Base-by-base conservation (phyloP, 768 basidiomycete genomes). In the Nidularia sp. region DNA sequence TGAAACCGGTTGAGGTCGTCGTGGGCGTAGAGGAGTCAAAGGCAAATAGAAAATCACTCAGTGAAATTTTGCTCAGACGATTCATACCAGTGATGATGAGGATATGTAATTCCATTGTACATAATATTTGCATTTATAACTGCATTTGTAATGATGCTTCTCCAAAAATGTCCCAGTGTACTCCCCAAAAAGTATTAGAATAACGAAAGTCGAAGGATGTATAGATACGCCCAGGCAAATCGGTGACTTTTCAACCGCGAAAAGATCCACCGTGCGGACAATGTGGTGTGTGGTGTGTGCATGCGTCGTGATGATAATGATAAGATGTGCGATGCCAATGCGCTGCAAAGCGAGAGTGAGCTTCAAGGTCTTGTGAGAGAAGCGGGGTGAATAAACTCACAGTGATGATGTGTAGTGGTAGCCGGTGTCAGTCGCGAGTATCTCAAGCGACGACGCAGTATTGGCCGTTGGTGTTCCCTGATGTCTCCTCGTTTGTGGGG, bases 371-470 rank as follows among this genome's bases (percentile, higher is more conserved):
- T 9, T 8, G 9, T 9, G 36, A 8, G n/a, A 39, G n/a, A 39
- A 39, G n/a, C n/a, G n/a, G 8, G 36, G n/a, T n/a, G n/a, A 39
- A 39, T 9, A n/a, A 39, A 39, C 8, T 8, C n/a, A 39, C 36
- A 8, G 18, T 18, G 18, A 39, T 39, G 36, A 39, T 39, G 36
- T 39, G 36, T 39, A 39, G 8, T 8, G 9, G 9, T 9, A 39
- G 36, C 8, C 8, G n/a, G 8, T 9, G n/a, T 39, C 45, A 45
- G 25, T 15, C 13, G 45, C 45, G 13, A 15, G 45, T 29, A 42
- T 44, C 58, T 63, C 57, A 63, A 48, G 62, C 62, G 53, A 63
- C 55, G 59, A 63, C 57, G 47, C 62, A 63, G 53, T 60, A 63
- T 33, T 51, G 48, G 45, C 58, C 60, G 25, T 55, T 53, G 32